Evolutionary conservation across 2,329 filamentous ascomycete genomes (phyloP), one percentile per base, ranked within the genome.

Genomic region (Stagonosporopsis chrysanthemi): DNA sequence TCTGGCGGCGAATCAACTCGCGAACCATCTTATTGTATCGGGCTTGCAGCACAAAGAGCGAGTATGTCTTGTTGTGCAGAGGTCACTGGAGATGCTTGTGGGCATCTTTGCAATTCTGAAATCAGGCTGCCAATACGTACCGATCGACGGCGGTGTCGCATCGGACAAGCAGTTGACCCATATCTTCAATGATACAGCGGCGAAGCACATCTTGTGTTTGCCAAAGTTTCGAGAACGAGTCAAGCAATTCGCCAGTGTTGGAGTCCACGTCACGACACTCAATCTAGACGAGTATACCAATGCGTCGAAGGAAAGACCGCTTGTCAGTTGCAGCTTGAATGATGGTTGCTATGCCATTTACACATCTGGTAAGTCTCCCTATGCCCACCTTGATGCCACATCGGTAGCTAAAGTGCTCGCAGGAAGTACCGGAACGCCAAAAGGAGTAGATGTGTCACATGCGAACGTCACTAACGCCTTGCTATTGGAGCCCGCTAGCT

Each of bases 361-460:
- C 66, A 86, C 84, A 44, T 86, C 84, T 51, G 67, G 73, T 73
- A 60, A 35, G 47, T 44, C 15, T 11, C 12, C 2, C 28, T 9
- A 12, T 5, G 6, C n/a, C 8, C 12, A 23, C 19, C 11, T 11
- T 1, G 7, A n/a, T 17, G 35, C 4, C 15, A 17, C 15, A 3
- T 24, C 6, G 5, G 14, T 19, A 2, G 33, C 56, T 71, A 22
- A 69, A 26, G 4, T 1, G n/a, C 7, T 39, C 9, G 17, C 36
- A 72, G 71, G 71, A 36, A 87, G 84, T 14, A 86, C 84, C 0
- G 84, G 84, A 6, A 79, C 78, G 23, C 84, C 84, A 2, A 87
- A 87, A 65, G 84, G 84, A 1, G 84, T 87, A 8, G 82, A 87
- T 67, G 79, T 86, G 22, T 81, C 79, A 17, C 85, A 88, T 58